Percentiles rank a stretch among this genome's conserved stretches.
Conservation (phyloP, 2,329 filamentous ascomycete species). For the Didymella glomerata region DNA sequence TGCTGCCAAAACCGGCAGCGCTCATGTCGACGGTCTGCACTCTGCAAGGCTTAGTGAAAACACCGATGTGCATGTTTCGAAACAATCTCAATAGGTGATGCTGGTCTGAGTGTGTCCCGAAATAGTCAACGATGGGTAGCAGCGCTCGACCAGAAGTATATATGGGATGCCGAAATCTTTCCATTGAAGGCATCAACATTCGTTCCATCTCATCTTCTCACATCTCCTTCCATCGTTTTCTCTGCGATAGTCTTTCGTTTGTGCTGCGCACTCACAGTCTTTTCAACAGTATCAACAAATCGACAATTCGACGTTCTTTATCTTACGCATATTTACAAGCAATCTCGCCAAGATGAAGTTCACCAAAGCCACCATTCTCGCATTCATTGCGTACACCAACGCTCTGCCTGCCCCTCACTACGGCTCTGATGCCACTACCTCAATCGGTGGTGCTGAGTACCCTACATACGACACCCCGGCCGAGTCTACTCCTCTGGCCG, state of each 20-base stretch:
- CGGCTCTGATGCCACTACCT: conserved; percentile 1
- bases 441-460: not conserved
- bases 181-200: conserved; percentile 7
- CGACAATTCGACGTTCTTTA: conserved; percentile 1
- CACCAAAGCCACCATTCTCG: conserved; percentile 14
- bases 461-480: not conserved
- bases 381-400: conserved; percentile 15
- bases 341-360: conserved; percentile 13
- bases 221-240: not conserved
- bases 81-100: conserved; percentile 7
- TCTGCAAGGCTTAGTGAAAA: conserved; percentile 7
- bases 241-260: conserved; percentile 15
- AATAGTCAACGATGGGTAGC: conserved; percentile 5
- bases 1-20: conserved; percentile 7
- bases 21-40: not conserved
- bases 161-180: not conserved
- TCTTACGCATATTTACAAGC: not conserved
- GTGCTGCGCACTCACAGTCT: conserved; percentile 21
- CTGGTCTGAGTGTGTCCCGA: conserved; percentile 7
- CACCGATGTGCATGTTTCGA: conserved; percentile 9
- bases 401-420: conserved; percentile 17
- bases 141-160: not conserved
- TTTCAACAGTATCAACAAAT: conserved; percentile 4
- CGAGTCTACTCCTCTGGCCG: conserved; percentile 2
- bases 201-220: conserved; percentile 1